A percentile compares a stretch with the other conserved stretches of the same genome.
phyloP scores from a whole-genome alignment of 1,284 basidiomycete genomes.

The Peniophora sp. region DNA sequence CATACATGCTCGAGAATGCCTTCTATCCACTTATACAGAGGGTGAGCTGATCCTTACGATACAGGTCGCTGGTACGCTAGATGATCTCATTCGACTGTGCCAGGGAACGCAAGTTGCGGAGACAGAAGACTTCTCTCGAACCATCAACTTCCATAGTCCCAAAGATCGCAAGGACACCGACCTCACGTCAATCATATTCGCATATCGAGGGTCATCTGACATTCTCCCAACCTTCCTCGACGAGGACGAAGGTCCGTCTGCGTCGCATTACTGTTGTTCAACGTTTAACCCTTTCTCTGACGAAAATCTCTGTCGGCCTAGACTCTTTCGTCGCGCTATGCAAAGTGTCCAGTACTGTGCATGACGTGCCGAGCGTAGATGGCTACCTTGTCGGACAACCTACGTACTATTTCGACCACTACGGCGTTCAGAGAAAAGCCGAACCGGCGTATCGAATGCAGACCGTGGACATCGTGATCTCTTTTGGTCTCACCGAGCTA shows the following conservation, averaged over 20 bases:
- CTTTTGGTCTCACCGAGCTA: conserved; percentile 5
- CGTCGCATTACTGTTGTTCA: too few relatives aligned
- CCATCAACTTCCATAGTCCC: neutral
- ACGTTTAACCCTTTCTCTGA: neutral
- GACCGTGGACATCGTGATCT: conserved; percentile 1
- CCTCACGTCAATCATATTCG: neutral
- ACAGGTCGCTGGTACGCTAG: too few relatives aligned
- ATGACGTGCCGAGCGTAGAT: neutral
- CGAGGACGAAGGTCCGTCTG: neutral
- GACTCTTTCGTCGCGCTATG: neutral
- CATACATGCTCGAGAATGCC: neutral
- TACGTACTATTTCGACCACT: too few relatives aligned
- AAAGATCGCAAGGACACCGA: neutral
- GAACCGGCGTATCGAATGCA: neutral
- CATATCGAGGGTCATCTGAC: neutral
- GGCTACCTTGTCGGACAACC: too few relatives aligned
- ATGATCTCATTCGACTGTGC: neutral
- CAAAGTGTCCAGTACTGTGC: neutral
- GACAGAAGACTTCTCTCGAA: conserved; percentile 22
- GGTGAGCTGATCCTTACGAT: neutral
- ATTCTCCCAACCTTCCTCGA: neutral
- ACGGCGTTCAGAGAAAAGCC: too few relatives aligned
- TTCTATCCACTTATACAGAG: neutral
- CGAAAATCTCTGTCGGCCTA: too few relatives aligned
- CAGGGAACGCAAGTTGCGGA: conserved; percentile 26